Evolutionary conservation across 2,329 filamentous ascomycete species (phyloP), one percentile per base, ranked within the genome.

Genomic region (Penicillium sp.): DNA sequence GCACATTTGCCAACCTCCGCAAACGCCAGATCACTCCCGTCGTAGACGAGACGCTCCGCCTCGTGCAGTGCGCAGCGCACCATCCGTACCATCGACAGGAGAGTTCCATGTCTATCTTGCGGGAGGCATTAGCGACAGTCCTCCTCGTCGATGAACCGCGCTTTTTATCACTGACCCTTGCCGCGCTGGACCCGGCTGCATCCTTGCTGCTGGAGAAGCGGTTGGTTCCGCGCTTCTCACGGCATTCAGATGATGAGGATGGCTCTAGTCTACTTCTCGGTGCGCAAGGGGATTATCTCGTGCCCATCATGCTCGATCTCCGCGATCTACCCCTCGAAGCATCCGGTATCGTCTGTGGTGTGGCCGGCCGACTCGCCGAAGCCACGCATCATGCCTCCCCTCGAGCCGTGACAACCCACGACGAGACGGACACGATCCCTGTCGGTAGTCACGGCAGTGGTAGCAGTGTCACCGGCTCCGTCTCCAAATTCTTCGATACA

Each of bases 321-420:
- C 87, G 86, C 22, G 87, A 87, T 45, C 80, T 98, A 43, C 91
- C 94, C 0, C 84, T 94, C 45, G 92, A 97, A 75, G 93, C 92
- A 7, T 96, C 93, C 0, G 94, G 94, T 25, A 97, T 99, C 60
- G 92, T 99, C 3, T 97, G 93, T 68, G 94, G 95, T 30, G 92
- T 99, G 2, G 93, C 94, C 0, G 92, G 93, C 28, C 85, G 88
- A 57, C 82, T 98, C 30, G 90, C 93, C 0, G 87, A 90, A 53
- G 90, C 91, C 49, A 88, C 92, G 75, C 78, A 82, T 57, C 30
- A 6, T 8, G 7, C 79, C 68, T 75, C 37, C 79, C 80, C 61
- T 73, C 65, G 19, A 71, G 70, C 68, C 4, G 69, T 68, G 7
- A 13, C 13, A 3, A 58, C 38, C 19, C 19, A 22, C 49, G 46